Evolutionary conservation across 225 moss, liverwort and hornwort genomes (phyloP).

Genomic region (Marchantia polymorpha): DNA sequence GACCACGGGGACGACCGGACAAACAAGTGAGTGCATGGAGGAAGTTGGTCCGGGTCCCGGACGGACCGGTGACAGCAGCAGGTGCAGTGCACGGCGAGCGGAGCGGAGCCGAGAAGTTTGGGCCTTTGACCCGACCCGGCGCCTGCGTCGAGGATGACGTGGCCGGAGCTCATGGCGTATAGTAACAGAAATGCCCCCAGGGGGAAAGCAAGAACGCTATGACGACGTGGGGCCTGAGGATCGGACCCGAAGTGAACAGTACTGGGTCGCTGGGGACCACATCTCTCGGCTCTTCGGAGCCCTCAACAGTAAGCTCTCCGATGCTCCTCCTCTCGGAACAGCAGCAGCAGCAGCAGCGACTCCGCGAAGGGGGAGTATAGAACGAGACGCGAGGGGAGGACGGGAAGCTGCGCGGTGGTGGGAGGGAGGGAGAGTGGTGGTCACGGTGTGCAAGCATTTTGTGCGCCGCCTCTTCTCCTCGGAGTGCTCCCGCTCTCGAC

Average conservation of each 20-base stretch:
- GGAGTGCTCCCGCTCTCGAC: background rate
- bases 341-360: too few relatives aligned
- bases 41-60: too few relatives aligned
- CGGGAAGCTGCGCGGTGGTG: background rate
- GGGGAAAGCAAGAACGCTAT: background rate
- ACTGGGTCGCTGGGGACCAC: background rate
- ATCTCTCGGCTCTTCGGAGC: constrained; percentile 2
- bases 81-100: background rate
- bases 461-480: background rate
- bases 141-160: background rate
- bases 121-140: too few relatives aligned
- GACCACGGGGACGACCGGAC: too few relatives aligned
- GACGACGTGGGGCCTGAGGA: background rate
- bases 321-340: background rate
- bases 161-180: background rate
- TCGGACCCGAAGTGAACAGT: background rate
- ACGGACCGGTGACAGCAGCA: background rate
- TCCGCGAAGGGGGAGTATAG: background rate
- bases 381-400: background rate
- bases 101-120: background rate
- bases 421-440: background rate
- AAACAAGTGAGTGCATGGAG: too few relatives aligned
- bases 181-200: background rate
- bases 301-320: background rate
- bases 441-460: background rate